Conservation (phyloP, 345 rosid genomes). For the Abelmoschus esculentus region DNA sequence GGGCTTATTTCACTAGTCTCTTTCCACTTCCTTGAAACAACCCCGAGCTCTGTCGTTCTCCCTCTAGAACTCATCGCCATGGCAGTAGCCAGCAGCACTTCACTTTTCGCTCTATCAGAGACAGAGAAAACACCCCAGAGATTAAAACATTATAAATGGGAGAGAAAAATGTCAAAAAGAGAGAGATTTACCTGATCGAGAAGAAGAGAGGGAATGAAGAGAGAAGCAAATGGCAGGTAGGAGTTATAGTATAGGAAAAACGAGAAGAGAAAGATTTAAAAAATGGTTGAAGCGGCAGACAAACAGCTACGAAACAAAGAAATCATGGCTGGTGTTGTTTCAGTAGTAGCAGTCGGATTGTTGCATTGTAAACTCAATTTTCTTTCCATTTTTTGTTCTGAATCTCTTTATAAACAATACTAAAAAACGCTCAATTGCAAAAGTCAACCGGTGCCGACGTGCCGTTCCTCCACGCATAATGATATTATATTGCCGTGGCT, state of each 20-base stretch:
- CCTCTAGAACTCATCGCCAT: conserved; percentile 44
- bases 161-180: too few species aligned
- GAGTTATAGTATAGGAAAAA: conserved; percentile 18
- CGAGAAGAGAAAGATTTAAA: conserved; percentile 20
- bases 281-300: conserved; percentile 53
- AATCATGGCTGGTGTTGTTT: conserved; percentile 22
- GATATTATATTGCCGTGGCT: background rate
- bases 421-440: background rate
- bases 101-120: too few species aligned
- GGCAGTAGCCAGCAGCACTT: too few species aligned
- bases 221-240: conserved; percentile 5
- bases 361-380: background rate
- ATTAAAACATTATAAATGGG: too few species aligned
- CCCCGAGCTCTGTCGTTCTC: conserved; percentile 29
- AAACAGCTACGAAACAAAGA: conserved; percentile 39
- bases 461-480: background rate
- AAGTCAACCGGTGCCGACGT: background rate
- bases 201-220: background rate
- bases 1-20: conserved; percentile 46
- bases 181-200: background rate
- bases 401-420: background rate
- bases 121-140: too few species aligned
- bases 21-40: conserved; percentile 37
- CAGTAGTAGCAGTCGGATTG: conserved; percentile 16
- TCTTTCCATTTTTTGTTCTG: background rate